phyloP scores from a whole-genome alignment of 208 protist genomes.

The Leishmania guyanensis region DNA sequence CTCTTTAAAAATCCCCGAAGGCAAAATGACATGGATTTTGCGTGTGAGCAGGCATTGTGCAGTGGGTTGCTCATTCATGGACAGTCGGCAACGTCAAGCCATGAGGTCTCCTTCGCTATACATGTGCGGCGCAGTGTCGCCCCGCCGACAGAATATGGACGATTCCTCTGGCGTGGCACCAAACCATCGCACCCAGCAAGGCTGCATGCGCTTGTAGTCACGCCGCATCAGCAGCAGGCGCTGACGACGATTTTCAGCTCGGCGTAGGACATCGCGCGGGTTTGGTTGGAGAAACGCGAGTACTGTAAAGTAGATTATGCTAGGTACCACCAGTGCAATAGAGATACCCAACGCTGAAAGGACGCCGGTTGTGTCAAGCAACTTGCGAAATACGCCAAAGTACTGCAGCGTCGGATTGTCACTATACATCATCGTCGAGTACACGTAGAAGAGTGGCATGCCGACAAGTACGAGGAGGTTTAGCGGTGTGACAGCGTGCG shows the following conservation, averaged over 20 bases:
- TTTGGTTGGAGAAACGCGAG: constrained; percentile 32
- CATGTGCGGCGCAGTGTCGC: neutral
- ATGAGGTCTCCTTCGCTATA: neutral
- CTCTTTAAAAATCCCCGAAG: neutral
- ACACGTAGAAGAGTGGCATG: constrained; percentile 73
- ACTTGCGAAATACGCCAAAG: constrained; percentile 62
- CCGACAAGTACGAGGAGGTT: constrained; percentile 69
- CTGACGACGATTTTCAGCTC: constrained; percentile 34
- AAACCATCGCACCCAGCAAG: constrained; percentile 37
- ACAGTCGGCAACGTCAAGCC: neutral
- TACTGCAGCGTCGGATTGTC: constrained; percentile 46
- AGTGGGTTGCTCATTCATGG: neutral
- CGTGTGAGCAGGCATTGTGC: neutral
- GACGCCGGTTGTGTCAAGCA: constrained; percentile 35
- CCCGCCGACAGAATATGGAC: constrained; percentile 17
- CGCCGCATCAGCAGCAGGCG: constrained; percentile 5
- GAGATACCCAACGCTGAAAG: constrained; percentile 53
- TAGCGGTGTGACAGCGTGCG: constrained; percentile 75
- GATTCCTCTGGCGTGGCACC: constrained; percentile 35
- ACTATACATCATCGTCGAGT: constrained; percentile 52
- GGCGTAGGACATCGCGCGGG: constrained; percentile 58
- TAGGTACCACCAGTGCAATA: constrained; percentile 46
- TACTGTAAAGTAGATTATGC: constrained; percentile 36
- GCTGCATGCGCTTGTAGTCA: constrained; percentile 22
- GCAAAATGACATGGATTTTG: neutral